Base-by-base conservation (phyloP, 1,284 basidiomycete species). In the Salmacisia buchloeana region DNA sequence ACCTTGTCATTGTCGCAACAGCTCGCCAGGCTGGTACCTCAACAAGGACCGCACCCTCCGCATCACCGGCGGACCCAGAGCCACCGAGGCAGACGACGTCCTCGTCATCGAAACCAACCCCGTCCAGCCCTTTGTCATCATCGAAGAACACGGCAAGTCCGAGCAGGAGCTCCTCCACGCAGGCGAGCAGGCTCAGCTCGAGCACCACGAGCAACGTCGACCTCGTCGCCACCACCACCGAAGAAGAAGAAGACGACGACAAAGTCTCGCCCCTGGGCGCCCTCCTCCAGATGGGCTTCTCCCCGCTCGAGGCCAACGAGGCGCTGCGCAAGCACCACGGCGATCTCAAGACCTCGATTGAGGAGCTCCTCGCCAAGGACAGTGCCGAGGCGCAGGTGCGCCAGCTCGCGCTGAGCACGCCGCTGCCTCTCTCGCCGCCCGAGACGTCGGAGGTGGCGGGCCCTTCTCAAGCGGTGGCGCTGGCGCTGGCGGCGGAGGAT, bases 21-120 rank as follows among this genome's bases (percentile, higher is more conserved):
- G 73, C 61, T 75, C 73, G 15, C 59, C 68, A 10, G 73, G 73
- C 27, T 75, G 73, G 73, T 73, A 66, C 61, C 74, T 75, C 36
- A 64, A 68, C n/a, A 25, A 63, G n/a, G 71, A 75, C 38, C 62
- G 73, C 29, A 71, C 69, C 3, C 66, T 75, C 21, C 62, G 68
- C 34, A 73, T 75, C 49, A 64, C 59, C 2, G 73, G 73, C 33
- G 73, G 73, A 2, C 73, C 73, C 1, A 67, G 65, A 1, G 73
- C 73, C 0, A 59, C 70, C 7, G 59, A 65, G 43, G 61, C 67
- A 2, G 72, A 75, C 35, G 72, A 65, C 35, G 45, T 74, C 33
- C 62, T 75, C 5, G 69, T 75, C 61, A 74, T 75, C 59, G 72
- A 71, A 25, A 71, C 70, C 18, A 68, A 73, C 43, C 71, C 69